Evolutionary conservation across 1,284 basidiomycete species (phyloP).

Genomic region (Vanrija sp.): DNA sequence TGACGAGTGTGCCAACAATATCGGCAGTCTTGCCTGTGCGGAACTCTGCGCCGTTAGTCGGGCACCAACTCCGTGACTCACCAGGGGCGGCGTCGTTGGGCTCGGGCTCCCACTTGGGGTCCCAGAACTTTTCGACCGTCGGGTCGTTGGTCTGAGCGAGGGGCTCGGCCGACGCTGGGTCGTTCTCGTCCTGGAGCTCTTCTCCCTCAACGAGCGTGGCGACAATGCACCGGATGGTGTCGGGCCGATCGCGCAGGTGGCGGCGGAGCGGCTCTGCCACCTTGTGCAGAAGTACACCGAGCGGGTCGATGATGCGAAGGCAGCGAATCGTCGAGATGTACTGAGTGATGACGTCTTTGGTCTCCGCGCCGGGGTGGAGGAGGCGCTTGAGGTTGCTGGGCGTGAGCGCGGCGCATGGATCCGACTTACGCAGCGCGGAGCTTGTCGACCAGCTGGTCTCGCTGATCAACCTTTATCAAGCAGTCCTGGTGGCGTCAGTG

Average conservation of each 20-base stretch:
- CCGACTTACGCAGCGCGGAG: conserved; percentile 40
- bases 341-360: conserved; percentile 81
- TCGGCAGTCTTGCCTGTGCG: conserved; percentile 81
- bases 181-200: conserved; percentile 55
- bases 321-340: conserved; percentile 95
- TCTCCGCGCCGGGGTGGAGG: conserved; percentile 93
- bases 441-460: conserved; percentile 41
- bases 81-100: conserved; percentile 88
- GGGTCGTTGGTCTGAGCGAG: conserved; percentile 64
- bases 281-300: conserved; percentile 84
- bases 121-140: conserved; percentile 70
- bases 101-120: conserved; percentile 89
- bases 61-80: conserved; percentile 41
- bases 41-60: conserved; percentile 60
- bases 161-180: conserved; percentile 22
- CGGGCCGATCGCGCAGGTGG: conserved; percentile 76
- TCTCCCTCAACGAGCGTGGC: conserved; percentile 82
- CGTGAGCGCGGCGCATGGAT: conserved; percentile 2
- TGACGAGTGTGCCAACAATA: conserved; percentile 87
- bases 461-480: conserved; percentile 39
- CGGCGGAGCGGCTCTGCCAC: conserved; percentile 83
- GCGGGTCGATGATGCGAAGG: conserved; percentile 83
- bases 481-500: conserved; percentile 28
- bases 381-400: conserved; percentile 75
- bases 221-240: conserved; percentile 91